Evolutionary conservation across 495 filamentous ascomycete species (phyloP).

Genomic region (Pseudoneurospora amorphoporcata): DNA sequence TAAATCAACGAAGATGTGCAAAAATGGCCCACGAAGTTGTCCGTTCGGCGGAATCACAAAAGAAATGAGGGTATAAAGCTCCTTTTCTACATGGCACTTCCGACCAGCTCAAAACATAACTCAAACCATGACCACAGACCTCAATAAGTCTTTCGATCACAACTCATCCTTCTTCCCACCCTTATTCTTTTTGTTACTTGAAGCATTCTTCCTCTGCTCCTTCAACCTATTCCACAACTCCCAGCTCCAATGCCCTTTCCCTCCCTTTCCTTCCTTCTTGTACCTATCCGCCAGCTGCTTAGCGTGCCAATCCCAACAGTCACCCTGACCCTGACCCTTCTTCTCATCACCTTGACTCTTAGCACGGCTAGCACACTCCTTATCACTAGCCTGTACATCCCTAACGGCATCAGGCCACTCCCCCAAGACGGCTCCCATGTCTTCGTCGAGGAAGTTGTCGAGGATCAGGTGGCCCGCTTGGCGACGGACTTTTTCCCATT

Average conservation of each 20-base stretch:
- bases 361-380: constrained; percentile 12
- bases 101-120: neutral
- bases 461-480: constrained; percentile 42
- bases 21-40: neutral
- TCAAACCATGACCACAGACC: neutral
- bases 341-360: constrained; percentile 1
- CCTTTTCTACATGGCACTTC: neutral
- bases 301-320: constrained; percentile 33
- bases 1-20: neutral
- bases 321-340: constrained; percentile 9
- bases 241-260: constrained; percentile 21
- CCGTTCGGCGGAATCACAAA: neutral
- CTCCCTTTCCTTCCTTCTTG: constrained; percentile 4
- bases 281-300: constrained; percentile 13
- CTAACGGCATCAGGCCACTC: constrained; percentile 30
- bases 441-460: constrained; percentile 51
- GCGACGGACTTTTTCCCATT: constrained; percentile 30
- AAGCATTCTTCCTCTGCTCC: constrained; percentile 10
- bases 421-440: constrained; percentile 42
- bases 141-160: neutral
- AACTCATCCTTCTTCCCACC: constrained; percentile 12
- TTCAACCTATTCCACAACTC: constrained; percentile 17
- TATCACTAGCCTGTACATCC: constrained; percentile 10
- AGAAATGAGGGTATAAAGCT: neutral
- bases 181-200: neutral